These are phyloP conservation scores for Mycena indigotica DNA, from an alignment of 768 basidiomycete species.

Conservation along the genomic window DNA sequence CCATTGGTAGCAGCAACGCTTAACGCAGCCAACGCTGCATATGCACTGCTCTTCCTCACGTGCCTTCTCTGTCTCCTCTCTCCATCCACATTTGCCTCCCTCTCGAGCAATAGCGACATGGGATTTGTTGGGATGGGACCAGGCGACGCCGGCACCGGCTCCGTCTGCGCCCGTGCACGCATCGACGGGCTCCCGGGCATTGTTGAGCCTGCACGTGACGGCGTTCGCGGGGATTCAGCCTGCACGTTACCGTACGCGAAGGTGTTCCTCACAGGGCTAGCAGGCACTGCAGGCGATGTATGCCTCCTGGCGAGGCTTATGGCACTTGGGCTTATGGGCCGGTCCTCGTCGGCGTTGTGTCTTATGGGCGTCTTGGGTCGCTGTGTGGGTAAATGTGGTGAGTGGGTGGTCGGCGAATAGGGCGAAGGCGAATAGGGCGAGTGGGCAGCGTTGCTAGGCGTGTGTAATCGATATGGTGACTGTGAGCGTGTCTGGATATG, in stretches of 20 bases:
- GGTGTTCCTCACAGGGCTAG: neutral
- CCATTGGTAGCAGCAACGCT: neutral
- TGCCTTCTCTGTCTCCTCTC: conserved; percentile 6
- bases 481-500: neutral
- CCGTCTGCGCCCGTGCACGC: conserved; percentile 7
- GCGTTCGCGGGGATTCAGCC: neutral
- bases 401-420: neutral
- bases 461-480: neutral
- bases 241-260: neutral
- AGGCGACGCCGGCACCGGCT: conserved; percentile 3
- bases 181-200: neutral
- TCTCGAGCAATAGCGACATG: neutral
- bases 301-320: conserved; percentile 5
- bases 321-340: no score
- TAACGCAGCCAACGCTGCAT: conserved; percentile 20
- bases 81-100: neutral
- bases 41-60: conserved; percentile 23
- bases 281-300: conserved; percentile 5
- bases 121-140: no score
- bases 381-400: neutral
- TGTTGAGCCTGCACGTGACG: neutral
- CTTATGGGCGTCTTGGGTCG: neutral
- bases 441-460: no score
- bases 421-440: no score
- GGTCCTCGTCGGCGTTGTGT: no score